Evolutionary conservation across 169 alveolate genomes (phyloP), one percentile per base, ranked within the genome.

Genomic region (Eimeria falciformis): DNA sequence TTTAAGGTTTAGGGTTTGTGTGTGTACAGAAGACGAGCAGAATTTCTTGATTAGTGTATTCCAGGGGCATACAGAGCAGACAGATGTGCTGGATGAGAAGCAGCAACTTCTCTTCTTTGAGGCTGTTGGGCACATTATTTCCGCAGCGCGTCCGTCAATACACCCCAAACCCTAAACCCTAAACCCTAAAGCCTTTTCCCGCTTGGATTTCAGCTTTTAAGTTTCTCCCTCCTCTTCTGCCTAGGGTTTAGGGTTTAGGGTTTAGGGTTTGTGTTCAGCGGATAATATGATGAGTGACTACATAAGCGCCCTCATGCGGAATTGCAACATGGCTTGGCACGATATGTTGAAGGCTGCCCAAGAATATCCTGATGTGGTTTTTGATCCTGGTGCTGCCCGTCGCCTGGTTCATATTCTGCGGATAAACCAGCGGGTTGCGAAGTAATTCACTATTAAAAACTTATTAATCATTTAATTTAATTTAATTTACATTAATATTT

Each of bases 31-130:
- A 69, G 94, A 90, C 71, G 79, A 84, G 62, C 69, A 45, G 5
- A 75, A 27, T 12, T 90, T 90, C 40, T 71, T 90, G 75, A n/a
- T 65, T 40, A 73, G 45, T 9, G 84, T 90, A 2, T 77, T 90
- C 25, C 90, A 62, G 47, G 40, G 46, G 37, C 91, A 81, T 33
- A 33, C 86, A 14, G 53, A 66, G 58, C 87, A 77, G 65, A 81
- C 90, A 5, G 90, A 53, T 0, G 90, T 77, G 9, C 78, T 90
- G 46, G 94, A 90, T 21, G 94, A 90, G 27, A 90, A 90, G 85
- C 94, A 90, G 83, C 83, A 79, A 25, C 90, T 90, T 17, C 94
- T 90, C 33, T 75, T 79, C 85, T 90, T 77, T 53, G 94, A 90
- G 65, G 94, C 94, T 2, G 85, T 90, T 5, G 94, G 90, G 5